Percentiles rank a stretch among this genome's conserved stretches.
These are phyloP conservation scores for Rhizopogon roseolus DNA, from an alignment of 768 basidiomycete species.

Conservation along the genomic window DNA sequence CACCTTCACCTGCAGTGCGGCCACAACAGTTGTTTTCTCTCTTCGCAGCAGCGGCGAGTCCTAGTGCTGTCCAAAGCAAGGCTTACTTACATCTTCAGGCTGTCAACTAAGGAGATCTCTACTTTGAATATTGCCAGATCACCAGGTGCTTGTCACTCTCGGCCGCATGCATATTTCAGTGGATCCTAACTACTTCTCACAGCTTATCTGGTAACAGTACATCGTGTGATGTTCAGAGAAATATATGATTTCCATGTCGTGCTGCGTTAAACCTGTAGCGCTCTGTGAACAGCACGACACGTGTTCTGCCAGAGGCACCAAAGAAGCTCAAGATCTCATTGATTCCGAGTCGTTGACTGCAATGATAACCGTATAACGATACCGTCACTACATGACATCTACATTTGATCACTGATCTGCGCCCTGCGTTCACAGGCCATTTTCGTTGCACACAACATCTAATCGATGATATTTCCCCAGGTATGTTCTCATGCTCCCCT, in stretches of 20 bases:
- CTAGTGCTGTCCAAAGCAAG: too few relatives aligned
- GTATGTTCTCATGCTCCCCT: background rate
- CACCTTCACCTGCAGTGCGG: background rate
- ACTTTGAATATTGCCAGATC: background rate
- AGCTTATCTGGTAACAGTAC: background rate
- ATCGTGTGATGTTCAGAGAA: background rate
- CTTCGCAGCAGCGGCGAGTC: too few relatives aligned
- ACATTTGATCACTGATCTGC: too few relatives aligned
- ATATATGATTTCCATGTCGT: background rate
- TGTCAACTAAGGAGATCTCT: too few relatives aligned
- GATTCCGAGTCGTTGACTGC: background rate
- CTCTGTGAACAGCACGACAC: background rate
- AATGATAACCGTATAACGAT: too few relatives aligned
- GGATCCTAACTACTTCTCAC: background rate
- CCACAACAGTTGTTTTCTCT: background rate
- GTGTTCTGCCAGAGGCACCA: background rate
- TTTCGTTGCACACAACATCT: background rate
- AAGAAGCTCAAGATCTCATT: background rate
- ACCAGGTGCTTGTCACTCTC: background rate
- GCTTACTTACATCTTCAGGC: too few relatives aligned
- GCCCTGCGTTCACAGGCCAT: slow-evolving; percentile 1
- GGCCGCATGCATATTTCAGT: too few relatives aligned
- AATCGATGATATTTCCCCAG: background rate
- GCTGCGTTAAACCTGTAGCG: background rate
- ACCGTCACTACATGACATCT: background rate